Base-by-base conservation (phyloP, 441 rosid genomes). In the Omphalea diandra region DNA sequence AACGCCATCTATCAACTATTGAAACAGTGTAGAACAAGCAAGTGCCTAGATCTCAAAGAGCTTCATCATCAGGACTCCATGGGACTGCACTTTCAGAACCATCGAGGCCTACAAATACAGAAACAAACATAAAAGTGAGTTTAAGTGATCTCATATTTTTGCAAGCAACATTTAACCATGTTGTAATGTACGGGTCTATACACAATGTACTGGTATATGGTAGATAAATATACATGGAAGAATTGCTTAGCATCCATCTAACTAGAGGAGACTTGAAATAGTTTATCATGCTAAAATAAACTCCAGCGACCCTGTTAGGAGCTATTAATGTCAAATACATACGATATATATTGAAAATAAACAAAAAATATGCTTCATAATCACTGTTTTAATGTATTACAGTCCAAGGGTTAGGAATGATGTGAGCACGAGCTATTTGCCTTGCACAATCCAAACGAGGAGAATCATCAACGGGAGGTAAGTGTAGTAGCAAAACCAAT, bases 41-140 rank as follows among this genome's bases (percentile, higher is more conserved):
- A 41, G 52, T 31, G 29, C 54, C 50, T 7, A 22, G 55, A 44
- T 58, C 72, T 77, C 67, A 80, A 33, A 73, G 26, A 22, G 76
- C 73, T 68, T 77, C 79, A 18, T 41, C 49, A 31, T 68, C 75
- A 33, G 78, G 75, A 35, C 70, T 54, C 70, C 83, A 72, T 0
- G 67, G 10, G 2, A 14, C 26, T 9, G 62, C 63, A 3, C 69
- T 14, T 43, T 65, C 56, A 31, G 18, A 49, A 40, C 47, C 74
- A 27, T 70, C 71, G 22, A 38, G 61, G 31, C 81, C 85, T 84
- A 50, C 77, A 70, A 61, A 54, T 20, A 7, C 36, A 71, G 27
- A 63, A 11, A 38, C 11, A 67, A 58, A 44, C 31, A 27, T 5
- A 54, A n/a, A 26, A 22, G 62, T 43, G 31, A 32, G 59, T 26